Percentiles rank a stretch among this genome's conserved stretches.
These are phyloP conservation scores for Pyronema domesticum DNA, from an alignment of 495 filamentous ascomycete species.

Conservation along the genomic window DNA sequence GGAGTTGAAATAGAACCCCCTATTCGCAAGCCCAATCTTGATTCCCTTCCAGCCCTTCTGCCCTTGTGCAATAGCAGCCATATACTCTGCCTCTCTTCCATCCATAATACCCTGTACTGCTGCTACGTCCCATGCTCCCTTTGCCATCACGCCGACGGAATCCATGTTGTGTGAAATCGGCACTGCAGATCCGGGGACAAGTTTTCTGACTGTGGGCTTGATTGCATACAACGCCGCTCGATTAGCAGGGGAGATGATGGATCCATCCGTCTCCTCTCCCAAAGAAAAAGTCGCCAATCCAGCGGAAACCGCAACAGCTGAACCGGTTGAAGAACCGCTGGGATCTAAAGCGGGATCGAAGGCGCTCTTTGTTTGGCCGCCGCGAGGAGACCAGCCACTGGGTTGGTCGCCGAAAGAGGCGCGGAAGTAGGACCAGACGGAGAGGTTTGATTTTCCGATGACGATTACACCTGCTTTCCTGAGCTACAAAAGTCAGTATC, in stretches of 20 bases:
- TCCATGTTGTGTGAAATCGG: slow-evolving; percentile 24
- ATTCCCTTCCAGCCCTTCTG: slow-evolving; percentile 7
- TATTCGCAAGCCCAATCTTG: slow-evolving; percentile 5
- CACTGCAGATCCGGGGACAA: slow-evolving; percentile 22
- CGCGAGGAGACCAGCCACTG: slow-evolving; percentile 30
- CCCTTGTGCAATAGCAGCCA: slow-evolving; percentile 12
- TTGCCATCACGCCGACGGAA: slow-evolving; percentile 26
- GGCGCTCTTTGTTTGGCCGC: slow-evolving; percentile 30
- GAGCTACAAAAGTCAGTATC: slow-evolving; percentile 22
- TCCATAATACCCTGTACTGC: background rate
- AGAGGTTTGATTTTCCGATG: slow-evolving; percentile 33
- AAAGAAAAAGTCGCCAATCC: slow-evolving; percentile 31
- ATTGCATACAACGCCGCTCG: slow-evolving; percentile 30
- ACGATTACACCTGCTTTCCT: slow-evolving; percentile 30
- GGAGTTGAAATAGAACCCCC: background rate
- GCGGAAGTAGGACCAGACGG: slow-evolving; percentile 25
- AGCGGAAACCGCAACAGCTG: slow-evolving; percentile 31
- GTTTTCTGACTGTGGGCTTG: slow-evolving; percentile 25
- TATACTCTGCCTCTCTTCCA: slow-evolving; percentile 8
- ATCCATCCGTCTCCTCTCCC: slow-evolving; percentile 34
- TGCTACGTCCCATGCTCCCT: slow-evolving; percentile 23
- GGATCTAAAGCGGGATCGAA: slow-evolving; percentile 27
- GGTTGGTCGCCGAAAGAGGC: slow-evolving; percentile 21
- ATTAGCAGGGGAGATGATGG: slow-evolving; percentile 28
- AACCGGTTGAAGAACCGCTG: slow-evolving; percentile 33